Evolutionary conservation across 768 basidiomycete genomes (phyloP), one percentile per base, ranked within the genome.

Genomic region (Agrocybe praecox): DNA sequence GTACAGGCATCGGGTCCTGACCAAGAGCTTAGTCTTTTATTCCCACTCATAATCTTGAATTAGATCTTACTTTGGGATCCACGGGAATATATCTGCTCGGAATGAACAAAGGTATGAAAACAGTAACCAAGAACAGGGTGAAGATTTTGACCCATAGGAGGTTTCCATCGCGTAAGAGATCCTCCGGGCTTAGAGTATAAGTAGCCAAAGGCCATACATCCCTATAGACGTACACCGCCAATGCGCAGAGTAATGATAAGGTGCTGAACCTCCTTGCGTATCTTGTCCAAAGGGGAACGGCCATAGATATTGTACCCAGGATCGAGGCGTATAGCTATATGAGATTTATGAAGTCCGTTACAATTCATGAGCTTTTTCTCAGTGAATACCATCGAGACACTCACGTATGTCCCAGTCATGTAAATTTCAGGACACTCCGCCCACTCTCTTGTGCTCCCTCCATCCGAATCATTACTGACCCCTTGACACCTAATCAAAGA

Each of bases 81-180:
- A 80, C 68, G 0, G 86, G 85, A 17, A 76, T 63, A 62, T 87
- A 87, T 40, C 67, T 69, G 11, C 83, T 70, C 14, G 88, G 87
- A 18, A 76, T 70, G 50, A 81, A 58, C 8, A 87, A 66, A 2
- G 88, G 87, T 11, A 87, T 66, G 6, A 80, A 52, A 1, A 83
- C 63, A 2, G 76, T 79, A 7, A 73, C 73, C 11, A 81, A 36
- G 1, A 73, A 60, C 11, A 87, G 72, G 5, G 84, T 51, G 8
- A 60, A 64, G 12, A 87, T 60, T 60, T 81, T 78, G 2, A 72
- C 65, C 82, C 84, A 87, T 1, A 87, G 72, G 10, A 81, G 33
- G 26, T 57, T 53, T 12, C 36, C 36, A 4, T 15, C 36, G 36
- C 36, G 36, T 40, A 5, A 14, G 14, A 6, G n/a, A n/a, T 40